phyloP scores from a whole-genome alignment of 2,329 filamentous ascomycete genomes.

The Diaporthe nobilis region DNA sequence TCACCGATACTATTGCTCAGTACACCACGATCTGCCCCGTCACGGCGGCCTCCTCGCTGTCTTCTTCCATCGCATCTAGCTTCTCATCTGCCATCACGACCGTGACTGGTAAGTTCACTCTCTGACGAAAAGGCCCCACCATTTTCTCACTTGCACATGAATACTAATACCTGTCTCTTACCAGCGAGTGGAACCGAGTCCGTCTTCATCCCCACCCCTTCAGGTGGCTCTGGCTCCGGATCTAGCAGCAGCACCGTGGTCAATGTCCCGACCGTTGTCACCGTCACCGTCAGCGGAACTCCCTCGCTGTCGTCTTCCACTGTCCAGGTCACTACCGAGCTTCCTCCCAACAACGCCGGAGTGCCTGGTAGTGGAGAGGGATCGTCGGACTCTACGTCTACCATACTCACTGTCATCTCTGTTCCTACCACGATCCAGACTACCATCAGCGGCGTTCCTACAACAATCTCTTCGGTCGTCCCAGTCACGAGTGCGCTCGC shows the following conservation, averaged over 20 bases:
- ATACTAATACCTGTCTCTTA: background rate
- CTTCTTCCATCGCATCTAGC: slow-evolving; percentile 26
- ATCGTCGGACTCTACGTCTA: background rate
- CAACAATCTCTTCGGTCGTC: slow-evolving; percentile 2
- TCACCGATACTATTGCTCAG: slow-evolving; percentile 28
- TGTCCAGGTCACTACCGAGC: slow-evolving; percentile 3
- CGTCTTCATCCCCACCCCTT: slow-evolving; percentile 22
- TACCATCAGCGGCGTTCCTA: slow-evolving; percentile 23
- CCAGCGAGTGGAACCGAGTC: slow-evolving; percentile 17
- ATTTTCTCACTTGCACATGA: too few relatives aligned
- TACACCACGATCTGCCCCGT: slow-evolving; percentile 37
- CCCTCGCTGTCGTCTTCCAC: slow-evolving; percentile 14
- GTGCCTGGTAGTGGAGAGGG: background rate
- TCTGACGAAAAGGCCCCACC: too few relatives aligned
- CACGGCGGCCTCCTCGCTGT: slow-evolving; percentile 10
- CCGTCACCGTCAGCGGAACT: slow-evolving; percentile 21
- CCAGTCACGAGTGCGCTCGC: slow-evolving; percentile 6
- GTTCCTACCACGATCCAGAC: slow-evolving; percentile 25
- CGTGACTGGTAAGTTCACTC: slow-evolving; percentile 8
- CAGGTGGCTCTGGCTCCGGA: background rate
- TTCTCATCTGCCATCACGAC: slow-evolving; percentile 25
- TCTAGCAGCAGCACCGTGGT: slow-evolving; percentile 11
- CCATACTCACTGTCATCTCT: slow-evolving; percentile 1
- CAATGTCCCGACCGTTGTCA: slow-evolving; percentile 25
- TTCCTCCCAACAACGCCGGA: slow-evolving; percentile 8